These are phyloP conservation scores for Phytophthora constricta DNA, from an alignment of 352 stramenopile species.

Conservation along the genomic window DNA sequence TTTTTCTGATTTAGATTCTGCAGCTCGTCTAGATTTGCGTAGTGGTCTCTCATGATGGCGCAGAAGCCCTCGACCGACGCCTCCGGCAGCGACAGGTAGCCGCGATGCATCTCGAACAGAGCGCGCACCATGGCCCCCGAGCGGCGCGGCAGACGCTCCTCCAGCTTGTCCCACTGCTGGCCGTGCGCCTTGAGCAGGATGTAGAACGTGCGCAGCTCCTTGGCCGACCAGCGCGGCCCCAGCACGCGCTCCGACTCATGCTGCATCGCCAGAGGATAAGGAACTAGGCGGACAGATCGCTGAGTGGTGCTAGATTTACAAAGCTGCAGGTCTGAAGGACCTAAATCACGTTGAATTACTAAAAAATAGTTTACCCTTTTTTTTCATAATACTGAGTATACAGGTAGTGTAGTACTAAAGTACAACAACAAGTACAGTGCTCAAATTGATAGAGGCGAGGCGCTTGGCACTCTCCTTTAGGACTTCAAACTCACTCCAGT, in stretches of 20 bases:
- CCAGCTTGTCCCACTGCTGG: conserved; percentile 56
- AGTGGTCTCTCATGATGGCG: conserved; percentile 73
- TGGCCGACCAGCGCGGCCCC: conserved; percentile 60
- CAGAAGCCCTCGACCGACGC: conserved; percentile 77
- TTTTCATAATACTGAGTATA: no score
- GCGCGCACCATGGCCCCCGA: conserved; percentile 67
- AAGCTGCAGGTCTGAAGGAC: no score
- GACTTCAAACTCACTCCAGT: no score
- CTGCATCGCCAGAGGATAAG: no score
- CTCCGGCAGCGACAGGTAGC: conserved; percentile 70
- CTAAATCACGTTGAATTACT: no score
- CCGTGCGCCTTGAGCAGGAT: conserved; percentile 64
- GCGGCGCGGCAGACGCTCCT: conserved; percentile 53
- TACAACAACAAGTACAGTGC: no score
- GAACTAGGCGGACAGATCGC: no score
- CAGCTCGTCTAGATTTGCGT: conserved; percentile 53
- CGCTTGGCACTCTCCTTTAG: no score
- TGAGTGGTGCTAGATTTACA: no score
- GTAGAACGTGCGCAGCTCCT: conserved; percentile 77
- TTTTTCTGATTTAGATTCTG: neutral
- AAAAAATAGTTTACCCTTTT: no score
- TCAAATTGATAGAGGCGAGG: no score
- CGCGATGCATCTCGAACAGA: conserved; percentile 71
- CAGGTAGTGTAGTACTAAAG: no score
- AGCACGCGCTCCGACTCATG: conserved; percentile 28